Evolutionary conservation across 495 filamentous ascomycete genomes (phyloP).

Genomic region (Penicillium malachiteum): DNA sequence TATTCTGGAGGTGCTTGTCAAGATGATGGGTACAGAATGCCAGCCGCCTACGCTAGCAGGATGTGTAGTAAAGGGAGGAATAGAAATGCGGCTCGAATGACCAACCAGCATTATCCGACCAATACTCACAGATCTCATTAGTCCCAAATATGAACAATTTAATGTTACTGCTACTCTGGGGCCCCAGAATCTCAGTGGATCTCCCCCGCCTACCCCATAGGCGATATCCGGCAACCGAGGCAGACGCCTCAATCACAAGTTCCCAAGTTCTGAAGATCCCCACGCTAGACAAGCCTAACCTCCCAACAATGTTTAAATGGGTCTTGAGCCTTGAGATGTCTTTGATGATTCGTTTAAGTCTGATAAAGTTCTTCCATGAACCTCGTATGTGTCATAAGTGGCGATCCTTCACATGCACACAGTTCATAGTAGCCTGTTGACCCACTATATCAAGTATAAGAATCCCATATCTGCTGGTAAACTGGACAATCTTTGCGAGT

Average conservation of each 20-base stretch:
- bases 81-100: too few species aligned
- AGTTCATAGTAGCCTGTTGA: background rate
- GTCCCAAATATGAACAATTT: background rate
- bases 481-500: background rate
- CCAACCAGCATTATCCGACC: background rate
- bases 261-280: too few species aligned
- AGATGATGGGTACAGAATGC: too few species aligned
- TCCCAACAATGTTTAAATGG: constrained; percentile 3
- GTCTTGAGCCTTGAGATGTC: background rate
- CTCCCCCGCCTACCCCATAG: constrained; percentile 7
- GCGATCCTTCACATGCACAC: constrained; percentile 19
- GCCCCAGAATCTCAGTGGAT: constrained; percentile 1
- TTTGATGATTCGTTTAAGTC: constrained; percentile 4
- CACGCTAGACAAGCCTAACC: constrained; percentile 1
- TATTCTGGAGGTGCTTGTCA: too few species aligned
- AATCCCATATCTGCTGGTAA: background rate
- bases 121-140: too few species aligned
- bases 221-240: constrained; percentile 13
- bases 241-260: constrained; percentile 12
- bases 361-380: constrained; percentile 5
- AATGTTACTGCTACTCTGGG: background rate
- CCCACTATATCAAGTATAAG: background rate
- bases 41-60: too few species aligned
- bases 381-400: constrained; percentile 2
- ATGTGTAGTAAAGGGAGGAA: too few species aligned